These are phyloP conservation scores for Tylopilus rubrobrunneus DNA, from an alignment of 768 basidiomycete species.

Conservation along the genomic window DNA sequence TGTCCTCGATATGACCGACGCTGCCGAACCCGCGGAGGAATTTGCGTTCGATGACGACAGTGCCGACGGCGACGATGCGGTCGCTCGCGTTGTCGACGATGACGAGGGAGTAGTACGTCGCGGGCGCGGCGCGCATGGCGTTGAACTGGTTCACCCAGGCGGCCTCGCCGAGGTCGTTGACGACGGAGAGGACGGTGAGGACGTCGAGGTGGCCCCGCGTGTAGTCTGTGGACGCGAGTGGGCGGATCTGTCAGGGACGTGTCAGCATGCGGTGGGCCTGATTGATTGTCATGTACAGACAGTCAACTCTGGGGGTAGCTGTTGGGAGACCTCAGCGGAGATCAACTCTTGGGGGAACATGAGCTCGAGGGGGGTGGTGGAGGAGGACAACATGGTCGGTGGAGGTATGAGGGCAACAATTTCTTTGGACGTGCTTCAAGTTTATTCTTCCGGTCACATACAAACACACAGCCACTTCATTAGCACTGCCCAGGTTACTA, in stretches of 20 bases:
- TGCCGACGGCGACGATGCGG: slow-evolving; percentile 78
- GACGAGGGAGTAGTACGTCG: slow-evolving; percentile 83
- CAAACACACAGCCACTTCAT: slow-evolving; percentile 12
- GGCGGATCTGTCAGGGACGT: slow-evolving; percentile 66
- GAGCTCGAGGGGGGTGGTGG: slow-evolving; percentile 65
- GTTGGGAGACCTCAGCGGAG: slow-evolving; percentile 54
- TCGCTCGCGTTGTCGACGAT: slow-evolving; percentile 74
- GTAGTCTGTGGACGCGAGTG: slow-evolving; percentile 83
- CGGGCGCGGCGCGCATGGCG: slow-evolving; percentile 46
- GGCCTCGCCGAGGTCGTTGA: slow-evolving; percentile 59
- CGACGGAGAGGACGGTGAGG: slow-evolving; percentile 67
- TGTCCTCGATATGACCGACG: slow-evolving; percentile 97
- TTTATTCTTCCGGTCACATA: no score
- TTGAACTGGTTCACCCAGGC: slow-evolving; percentile 73
- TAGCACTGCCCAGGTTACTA: not conserved
- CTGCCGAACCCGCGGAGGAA: slow-evolving; percentile 82
- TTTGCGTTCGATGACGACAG: slow-evolving; percentile 89
- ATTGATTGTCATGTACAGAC: not conserved
- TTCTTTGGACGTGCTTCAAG: no score
- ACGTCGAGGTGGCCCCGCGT: slow-evolving; percentile 78
- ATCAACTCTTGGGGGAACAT: slow-evolving; percentile 74
- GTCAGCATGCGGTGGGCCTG: slow-evolving; percentile 1
- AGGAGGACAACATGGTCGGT: slow-evolving; percentile 1
- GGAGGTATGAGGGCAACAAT: no score
- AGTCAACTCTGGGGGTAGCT: slow-evolving; percentile 49